These are phyloP conservation scores for Daldinia sp. DNA, from an alignment of 2,329 filamentous ascomycete genomes.

Conservation along the genomic window DNA sequence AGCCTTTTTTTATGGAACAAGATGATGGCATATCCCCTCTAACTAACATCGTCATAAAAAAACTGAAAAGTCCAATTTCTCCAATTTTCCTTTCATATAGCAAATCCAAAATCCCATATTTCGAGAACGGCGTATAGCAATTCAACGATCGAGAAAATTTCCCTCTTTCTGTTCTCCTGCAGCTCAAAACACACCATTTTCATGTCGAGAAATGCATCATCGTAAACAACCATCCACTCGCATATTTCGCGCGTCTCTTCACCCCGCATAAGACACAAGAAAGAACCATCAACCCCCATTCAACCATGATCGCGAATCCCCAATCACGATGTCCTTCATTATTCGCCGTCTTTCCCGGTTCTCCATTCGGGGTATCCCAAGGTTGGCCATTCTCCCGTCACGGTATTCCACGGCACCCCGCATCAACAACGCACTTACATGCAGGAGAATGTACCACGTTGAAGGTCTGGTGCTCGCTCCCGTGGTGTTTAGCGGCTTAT, in stretches of 20 bases:
- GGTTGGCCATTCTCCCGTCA: slow-evolving; percentile 37
- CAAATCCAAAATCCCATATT: slow-evolving; percentile 7
- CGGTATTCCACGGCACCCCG: slow-evolving; percentile 39
- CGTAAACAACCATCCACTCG: slow-evolving; percentile 36
- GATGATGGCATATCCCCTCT: slow-evolving; percentile 5
- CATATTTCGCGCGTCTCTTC: slow-evolving; percentile 35
- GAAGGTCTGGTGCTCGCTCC: slow-evolving; percentile 71
- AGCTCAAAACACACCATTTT: slow-evolving; percentile 25
- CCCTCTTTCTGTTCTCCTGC: slow-evolving; percentile 17
- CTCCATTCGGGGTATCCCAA: slow-evolving; percentile 31
- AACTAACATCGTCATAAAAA: slow-evolving; percentile 2
- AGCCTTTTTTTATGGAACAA: slow-evolving; percentile 24
- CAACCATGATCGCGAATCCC: slow-evolving; percentile 39
- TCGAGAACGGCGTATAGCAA: slow-evolving; percentile 16
- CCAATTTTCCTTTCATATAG: slow-evolving; percentile 7
- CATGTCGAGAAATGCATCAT: slow-evolving; percentile 37
- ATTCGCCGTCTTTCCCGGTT: slow-evolving; percentile 32
- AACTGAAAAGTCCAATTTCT: background rate
- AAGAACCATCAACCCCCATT: slow-evolving; percentile 6
- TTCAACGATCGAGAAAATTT: slow-evolving; percentile 1
- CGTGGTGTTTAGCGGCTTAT: slow-evolving; percentile 72
- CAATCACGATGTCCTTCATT: slow-evolving; percentile 42
- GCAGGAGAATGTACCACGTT: slow-evolving; percentile 52
- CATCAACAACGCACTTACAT: slow-evolving; percentile 41
- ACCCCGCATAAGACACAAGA: slow-evolving; percentile 33